Percentiles rank a stretch among this genome's conserved stretches.
phyloP scores from a whole-genome alignment of 208 protist genomes.

The Paratrypanosoma confusum region DNA sequence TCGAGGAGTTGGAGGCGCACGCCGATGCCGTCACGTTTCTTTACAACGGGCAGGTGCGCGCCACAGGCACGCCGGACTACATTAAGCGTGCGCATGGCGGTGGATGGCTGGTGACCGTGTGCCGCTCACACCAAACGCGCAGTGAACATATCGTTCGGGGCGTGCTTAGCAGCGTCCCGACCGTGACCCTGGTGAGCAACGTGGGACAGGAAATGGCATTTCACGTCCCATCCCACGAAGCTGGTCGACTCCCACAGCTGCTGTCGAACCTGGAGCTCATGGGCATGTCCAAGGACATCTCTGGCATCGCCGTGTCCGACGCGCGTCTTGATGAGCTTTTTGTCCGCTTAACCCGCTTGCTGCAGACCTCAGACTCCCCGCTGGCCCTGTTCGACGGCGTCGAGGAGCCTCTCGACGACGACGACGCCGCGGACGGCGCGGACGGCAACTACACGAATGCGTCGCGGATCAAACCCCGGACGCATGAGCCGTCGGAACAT shows the following conservation, averaged over 20 bases:
- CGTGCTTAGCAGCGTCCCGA: conserved; percentile 1
- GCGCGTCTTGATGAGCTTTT: conserved; percentile 8
- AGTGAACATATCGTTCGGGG: neutral
- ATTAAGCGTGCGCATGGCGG: conserved; percentile 17
- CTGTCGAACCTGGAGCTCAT: conserved; percentile 3
- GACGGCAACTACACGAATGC: too few species aligned
- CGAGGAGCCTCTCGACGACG: too few species aligned
- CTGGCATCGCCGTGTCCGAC: conserved; percentile 16
- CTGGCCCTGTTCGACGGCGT: too few species aligned
- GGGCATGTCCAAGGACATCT: conserved; percentile 1
- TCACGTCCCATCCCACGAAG: conserved; percentile 1
- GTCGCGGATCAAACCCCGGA: too few species aligned
- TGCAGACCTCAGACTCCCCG: too few species aligned
- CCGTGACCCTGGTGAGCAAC: conserved; percentile 4
- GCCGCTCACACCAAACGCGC: neutral
- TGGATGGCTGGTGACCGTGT: conserved; percentile 11
- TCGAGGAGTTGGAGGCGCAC: conserved; percentile 52
- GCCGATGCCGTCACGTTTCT: conserved; percentile 53
- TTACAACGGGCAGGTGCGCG: conserved; percentile 6
- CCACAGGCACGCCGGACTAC: conserved; percentile 22
- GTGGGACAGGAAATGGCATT: conserved; percentile 12
- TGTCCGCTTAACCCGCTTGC: conserved; percentile 2
- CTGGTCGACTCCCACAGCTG: neutral
- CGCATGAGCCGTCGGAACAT: too few species aligned
- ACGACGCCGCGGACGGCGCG: too few species aligned